Percentiles rank a stretch among this genome's conserved stretches.
Conservation (phyloP, 306 rosid species). For the Cercis canadensis region DNA sequence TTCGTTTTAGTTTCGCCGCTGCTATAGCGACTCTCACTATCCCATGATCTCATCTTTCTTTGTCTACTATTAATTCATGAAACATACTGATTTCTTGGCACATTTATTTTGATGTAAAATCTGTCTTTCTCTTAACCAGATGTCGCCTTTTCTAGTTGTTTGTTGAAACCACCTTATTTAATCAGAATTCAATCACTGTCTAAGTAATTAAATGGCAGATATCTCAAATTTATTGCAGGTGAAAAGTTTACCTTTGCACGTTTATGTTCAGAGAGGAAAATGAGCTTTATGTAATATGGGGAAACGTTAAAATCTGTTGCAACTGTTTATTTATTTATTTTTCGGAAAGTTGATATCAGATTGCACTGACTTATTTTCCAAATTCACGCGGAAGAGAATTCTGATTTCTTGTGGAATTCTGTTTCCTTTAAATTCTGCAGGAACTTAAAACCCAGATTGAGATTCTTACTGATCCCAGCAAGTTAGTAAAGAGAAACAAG, state of each 20-base stretch:
- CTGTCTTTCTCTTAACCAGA: neutral
- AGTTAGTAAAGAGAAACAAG: constrained; percentile 33
- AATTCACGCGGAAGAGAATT: neutral
- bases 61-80: constrained; percentile 1
- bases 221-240: neutral
- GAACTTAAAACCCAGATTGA: constrained; percentile 19
- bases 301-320: neutral
- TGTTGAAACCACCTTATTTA: constrained; percentile 10
- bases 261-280: constrained; percentile 29
- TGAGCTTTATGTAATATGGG: constrained; percentile 19
- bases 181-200: constrained; percentile 12
- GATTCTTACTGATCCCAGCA: constrained; percentile 24
- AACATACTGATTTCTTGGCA: constrained; percentile 27
- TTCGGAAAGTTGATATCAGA: neutral
- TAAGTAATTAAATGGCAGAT: neutral
- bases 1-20: neutral
- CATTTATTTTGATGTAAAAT: constrained; percentile 9
- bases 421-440: constrained; percentile 24
- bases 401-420: constrained; percentile 13
- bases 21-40: too few species aligned
- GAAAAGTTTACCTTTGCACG: neutral
- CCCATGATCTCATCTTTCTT: neutral
- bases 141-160: neutral
- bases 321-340: neutral
- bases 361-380: neutral